A percentile compares a stretch with the other conserved stretches of the same genome.
Evolutionary conservation across 352 stramenopile genomes (phyloP).

Genomic region (Globisporangium orthogonon): DNA sequence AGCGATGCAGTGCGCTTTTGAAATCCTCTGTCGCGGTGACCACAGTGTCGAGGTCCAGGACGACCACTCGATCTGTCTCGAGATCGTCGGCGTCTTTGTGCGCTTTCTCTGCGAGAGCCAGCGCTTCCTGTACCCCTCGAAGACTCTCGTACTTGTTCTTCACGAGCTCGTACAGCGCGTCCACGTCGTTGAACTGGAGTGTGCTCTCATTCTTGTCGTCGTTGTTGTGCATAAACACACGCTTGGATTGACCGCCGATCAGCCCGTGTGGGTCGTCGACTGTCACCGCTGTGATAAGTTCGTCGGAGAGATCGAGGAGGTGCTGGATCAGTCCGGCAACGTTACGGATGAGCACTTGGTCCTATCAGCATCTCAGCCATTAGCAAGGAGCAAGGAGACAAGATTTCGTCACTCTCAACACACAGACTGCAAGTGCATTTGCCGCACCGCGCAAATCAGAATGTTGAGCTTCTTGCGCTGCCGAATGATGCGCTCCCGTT

Average conservation of each 20-base stretch:
- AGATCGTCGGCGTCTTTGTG: constrained; percentile 6
- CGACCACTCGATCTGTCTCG: constrained; percentile 17
- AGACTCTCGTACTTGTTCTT: constrained; percentile 19
- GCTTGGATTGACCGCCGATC: neutral
- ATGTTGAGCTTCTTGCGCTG: constrained; percentile 46
- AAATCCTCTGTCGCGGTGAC: constrained; percentile 23
- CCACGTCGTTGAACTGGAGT: constrained; percentile 8
- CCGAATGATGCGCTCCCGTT: constrained; percentile 39
- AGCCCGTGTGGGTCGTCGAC: constrained; percentile 12
- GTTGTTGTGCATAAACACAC: neutral
- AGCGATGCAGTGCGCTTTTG: constrained; percentile 20
- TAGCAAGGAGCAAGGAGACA: neutral
- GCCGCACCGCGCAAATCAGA: constrained; percentile 27
- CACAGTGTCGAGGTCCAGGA: constrained; percentile 22
- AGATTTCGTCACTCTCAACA: neutral
- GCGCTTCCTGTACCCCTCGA: constrained; percentile 10
- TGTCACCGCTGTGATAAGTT: constrained; percentile 9
- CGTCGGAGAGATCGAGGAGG: constrained; percentile 26
- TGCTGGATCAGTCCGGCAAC: constrained; percentile 25
- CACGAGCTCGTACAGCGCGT: constrained; percentile 23
- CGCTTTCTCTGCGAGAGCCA: neutral
- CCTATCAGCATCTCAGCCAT: constrained; percentile 6
- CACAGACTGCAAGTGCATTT: neutral
- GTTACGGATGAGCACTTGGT: constrained; percentile 34
- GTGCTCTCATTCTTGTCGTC: neutral